Percentiles rank a stretch among this genome's conserved stretches.
Conservation (phyloP, 1,284 basidiomycete species). For the Pyrrhoderma lamaoense region DNA sequence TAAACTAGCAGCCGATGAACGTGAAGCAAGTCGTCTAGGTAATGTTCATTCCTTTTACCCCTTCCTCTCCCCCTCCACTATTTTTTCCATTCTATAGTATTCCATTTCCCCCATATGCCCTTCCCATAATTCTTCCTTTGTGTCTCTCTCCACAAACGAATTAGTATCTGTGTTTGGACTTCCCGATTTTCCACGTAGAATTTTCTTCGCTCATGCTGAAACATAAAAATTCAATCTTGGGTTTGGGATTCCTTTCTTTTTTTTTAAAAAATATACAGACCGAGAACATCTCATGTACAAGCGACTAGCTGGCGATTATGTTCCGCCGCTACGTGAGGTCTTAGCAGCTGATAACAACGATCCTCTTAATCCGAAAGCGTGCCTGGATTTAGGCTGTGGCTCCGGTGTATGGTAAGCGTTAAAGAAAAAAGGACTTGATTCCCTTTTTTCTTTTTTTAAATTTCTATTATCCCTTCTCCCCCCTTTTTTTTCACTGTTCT, state of each 20-base stretch:
- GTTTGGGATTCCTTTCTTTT: not conserved
- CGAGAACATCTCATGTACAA: constrained; percentile 61
- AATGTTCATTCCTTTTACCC: not conserved
- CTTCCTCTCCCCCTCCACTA: too few relatives aligned
- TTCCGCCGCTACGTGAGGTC: constrained; percentile 26
- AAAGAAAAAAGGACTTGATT: too few relatives aligned
- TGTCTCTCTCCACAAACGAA: too few relatives aligned
- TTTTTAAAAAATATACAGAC: constrained; percentile 33
- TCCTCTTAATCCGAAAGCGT: constrained; percentile 36
- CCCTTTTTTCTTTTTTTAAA: too few relatives aligned
- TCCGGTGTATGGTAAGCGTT: constrained; percentile 61
- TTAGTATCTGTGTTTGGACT: too few relatives aligned
- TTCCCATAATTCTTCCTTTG: too few relatives aligned
- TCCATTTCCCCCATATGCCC: too few relatives aligned
- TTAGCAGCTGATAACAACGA: constrained; percentile 16
- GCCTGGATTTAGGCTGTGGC: constrained; percentile 73
- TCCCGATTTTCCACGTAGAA: too few relatives aligned
- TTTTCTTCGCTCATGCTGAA: too few relatives aligned
- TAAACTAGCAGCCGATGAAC: constrained; percentile 65
- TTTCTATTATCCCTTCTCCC: not conserved
- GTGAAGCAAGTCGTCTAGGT: constrained; percentile 65
- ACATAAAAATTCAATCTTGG: not conserved
- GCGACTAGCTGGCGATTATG: constrained; percentile 49
- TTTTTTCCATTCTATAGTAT: too few relatives aligned
- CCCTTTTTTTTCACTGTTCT: not conserved